Evolutionary conservation across 2,329 filamentous ascomycete genomes (phyloP).

Genomic region (Kalaharituber pfeilii): DNA sequence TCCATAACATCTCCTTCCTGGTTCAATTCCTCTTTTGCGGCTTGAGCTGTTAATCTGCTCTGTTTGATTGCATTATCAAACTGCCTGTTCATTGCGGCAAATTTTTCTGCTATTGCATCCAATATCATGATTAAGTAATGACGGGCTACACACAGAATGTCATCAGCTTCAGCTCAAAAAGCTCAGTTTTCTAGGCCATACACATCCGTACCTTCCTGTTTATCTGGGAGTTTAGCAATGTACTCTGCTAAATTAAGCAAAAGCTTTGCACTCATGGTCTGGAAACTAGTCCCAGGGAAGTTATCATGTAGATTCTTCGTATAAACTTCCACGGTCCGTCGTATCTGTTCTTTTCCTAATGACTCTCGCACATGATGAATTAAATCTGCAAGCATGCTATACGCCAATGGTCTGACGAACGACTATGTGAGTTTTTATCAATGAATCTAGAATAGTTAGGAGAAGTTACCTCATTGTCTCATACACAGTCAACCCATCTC

Average conservation of each 20-base stretch:
- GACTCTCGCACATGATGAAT: constrained; percentile 92
- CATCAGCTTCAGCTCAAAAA: constrained; percentile 8
- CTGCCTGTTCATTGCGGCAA: constrained; percentile 92
- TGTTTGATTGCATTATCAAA: constrained; percentile 90
- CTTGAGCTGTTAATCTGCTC: constrained; percentile 54
- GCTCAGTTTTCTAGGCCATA: background rate
- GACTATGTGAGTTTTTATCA: background rate
- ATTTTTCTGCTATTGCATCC: constrained; percentile 95
- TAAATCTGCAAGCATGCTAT: constrained; percentile 94
- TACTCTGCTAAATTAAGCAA: constrained; percentile 96
- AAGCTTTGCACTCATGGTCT: constrained; percentile 97
- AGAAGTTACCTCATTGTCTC: constrained; percentile 53
- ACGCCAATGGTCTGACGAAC: constrained; percentile 54
- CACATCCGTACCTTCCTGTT: constrained; percentile 44
- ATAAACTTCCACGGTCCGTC: constrained; percentile 91
- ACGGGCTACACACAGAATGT: constrained; percentile 37
- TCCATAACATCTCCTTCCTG: constrained; percentile 63
- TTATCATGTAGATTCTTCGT: constrained; percentile 90
- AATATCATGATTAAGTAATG: constrained; percentile 95
- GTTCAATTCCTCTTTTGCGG: constrained; percentile 38
- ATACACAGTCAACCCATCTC: constrained; percentile 88
- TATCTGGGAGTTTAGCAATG: constrained; percentile 84
- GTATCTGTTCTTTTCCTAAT: constrained; percentile 77
- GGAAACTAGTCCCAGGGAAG: constrained; percentile 94
- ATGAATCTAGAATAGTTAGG: background rate